Percentiles rank a stretch among this genome's conserved stretches.
phyloP scores from a whole-genome alignment of 495 filamentous ascomycete species.

The Penicillium herquei region DNA sequence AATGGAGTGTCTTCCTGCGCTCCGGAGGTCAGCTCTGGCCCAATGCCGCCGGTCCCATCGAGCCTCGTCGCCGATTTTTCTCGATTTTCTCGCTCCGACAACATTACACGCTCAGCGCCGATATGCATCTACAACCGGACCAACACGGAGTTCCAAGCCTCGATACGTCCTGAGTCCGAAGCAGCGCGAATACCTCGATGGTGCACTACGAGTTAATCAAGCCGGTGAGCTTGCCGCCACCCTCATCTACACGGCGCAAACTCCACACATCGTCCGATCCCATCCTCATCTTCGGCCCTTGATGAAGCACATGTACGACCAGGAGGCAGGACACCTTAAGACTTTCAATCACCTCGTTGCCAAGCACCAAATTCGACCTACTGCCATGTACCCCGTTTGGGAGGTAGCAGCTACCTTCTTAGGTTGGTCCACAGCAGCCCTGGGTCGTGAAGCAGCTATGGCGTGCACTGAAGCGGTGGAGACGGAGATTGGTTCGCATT shows the following conservation, averaged over 20 bases:
- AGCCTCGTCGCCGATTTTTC: slow-evolving; percentile 24
- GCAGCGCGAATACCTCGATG: slow-evolving; percentile 75
- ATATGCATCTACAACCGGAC: slow-evolving; percentile 28
- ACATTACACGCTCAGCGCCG: slow-evolving; percentile 24
- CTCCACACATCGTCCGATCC: slow-evolving; percentile 65
- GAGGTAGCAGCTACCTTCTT: slow-evolving; percentile 76
- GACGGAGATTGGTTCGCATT: slow-evolving; percentile 95
- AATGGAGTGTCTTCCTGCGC: slow-evolving; percentile 18
- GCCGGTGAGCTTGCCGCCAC: slow-evolving; percentile 86
- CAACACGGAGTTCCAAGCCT: slow-evolving; percentile 33
- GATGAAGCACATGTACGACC: slow-evolving; percentile 98
- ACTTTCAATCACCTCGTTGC: slow-evolving; percentile 84
- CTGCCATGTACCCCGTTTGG: slow-evolving; percentile 93
- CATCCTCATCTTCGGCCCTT: slow-evolving; percentile 85
- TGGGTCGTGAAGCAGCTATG: slow-evolving; percentile 95
- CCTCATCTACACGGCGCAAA: slow-evolving; percentile 82
- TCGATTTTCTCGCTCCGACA: slow-evolving; percentile 46
- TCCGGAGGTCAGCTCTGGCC: slow-evolving; percentile 20
- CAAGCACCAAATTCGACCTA: slow-evolving; percentile 88
- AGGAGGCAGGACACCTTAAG: slow-evolving; percentile 81
- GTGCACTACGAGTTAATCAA: slow-evolving; percentile 86
- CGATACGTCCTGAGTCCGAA: slow-evolving; percentile 63
- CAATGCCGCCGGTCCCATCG: slow-evolving; percentile 14
- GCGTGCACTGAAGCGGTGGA: slow-evolving; percentile 98
- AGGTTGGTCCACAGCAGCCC: slow-evolving; percentile 84